phyloP scores from a whole-genome alignment of 106 monocot genomes.

The Allium fistulosum region DNA sequence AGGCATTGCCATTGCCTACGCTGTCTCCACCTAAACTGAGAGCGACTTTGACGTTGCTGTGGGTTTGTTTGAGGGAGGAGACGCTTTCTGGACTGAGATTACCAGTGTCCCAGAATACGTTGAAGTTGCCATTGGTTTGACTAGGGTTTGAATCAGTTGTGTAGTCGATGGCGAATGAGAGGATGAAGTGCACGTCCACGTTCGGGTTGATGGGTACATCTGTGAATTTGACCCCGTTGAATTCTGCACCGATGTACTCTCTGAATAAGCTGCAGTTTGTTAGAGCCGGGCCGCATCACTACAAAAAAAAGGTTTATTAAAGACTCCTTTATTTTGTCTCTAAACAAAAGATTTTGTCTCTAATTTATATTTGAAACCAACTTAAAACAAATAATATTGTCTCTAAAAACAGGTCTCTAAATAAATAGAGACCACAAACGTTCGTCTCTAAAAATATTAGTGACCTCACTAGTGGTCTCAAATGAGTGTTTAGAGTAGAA shows the following conservation, averaged over 20 bases:
- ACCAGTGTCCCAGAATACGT: constrained; percentile 20
- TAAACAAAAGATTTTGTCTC: too few relatives aligned
- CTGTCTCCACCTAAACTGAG: background rate
- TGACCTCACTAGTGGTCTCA: too few relatives aligned
- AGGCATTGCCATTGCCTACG: too few relatives aligned
- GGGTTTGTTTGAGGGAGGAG: constrained; percentile 6
- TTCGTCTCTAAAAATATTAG: too few relatives aligned
- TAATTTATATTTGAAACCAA: too few relatives aligned
- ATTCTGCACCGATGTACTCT: constrained; percentile 22
- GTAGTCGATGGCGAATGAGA: constrained; percentile 42
- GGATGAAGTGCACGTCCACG: constrained; percentile 33
- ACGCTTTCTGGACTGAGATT: constrained; percentile 13
- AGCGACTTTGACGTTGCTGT: constrained; percentile 16
- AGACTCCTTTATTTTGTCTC: too few relatives aligned
- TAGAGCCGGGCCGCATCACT: background rate
- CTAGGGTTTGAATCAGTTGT: background rate
- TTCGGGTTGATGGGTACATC: constrained; percentile 17
- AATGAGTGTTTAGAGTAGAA: too few relatives aligned
- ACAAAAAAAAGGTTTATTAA: too few relatives aligned
- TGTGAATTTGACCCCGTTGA: constrained; percentile 14
- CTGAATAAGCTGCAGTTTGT: constrained; percentile 9
- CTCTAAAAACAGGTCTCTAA: too few relatives aligned
- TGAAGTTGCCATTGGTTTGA: constrained; percentile 18
- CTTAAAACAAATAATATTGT: too few relatives aligned
- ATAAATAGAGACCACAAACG: too few relatives aligned